Evolutionary conservation across 2,329 filamentous ascomycete genomes (phyloP).

Genomic region (Malbranchea cinnamomea): DNA sequence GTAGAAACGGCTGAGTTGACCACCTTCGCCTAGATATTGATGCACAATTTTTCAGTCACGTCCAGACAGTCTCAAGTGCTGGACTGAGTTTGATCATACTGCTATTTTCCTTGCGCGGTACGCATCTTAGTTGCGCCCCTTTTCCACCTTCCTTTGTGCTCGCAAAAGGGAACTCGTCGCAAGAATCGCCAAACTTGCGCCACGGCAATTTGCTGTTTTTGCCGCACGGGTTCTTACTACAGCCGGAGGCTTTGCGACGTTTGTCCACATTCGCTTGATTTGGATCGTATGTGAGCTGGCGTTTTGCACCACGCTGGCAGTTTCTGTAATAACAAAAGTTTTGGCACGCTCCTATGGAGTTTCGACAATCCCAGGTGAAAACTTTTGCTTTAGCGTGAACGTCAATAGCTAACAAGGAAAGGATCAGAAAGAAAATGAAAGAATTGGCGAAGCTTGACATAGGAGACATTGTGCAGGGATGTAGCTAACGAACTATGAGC

Average conservation of each 20-base stretch:
- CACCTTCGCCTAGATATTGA: too few relatives aligned
- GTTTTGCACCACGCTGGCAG: not conserved
- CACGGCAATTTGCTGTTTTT: not conserved
- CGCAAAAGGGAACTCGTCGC: not conserved
- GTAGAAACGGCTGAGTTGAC: too few relatives aligned
- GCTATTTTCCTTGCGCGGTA: not conserved
- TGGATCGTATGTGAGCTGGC: not conserved
- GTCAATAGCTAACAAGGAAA: too few relatives aligned
- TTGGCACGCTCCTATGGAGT: not conserved
- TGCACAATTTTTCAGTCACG: too few relatives aligned
- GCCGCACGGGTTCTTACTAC: not conserved
- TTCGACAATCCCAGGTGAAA: not conserved
- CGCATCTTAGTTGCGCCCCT: not conserved
- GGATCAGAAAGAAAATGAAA: constrained; percentile 27
- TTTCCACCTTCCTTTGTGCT: constrained; percentile 1
- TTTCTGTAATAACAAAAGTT: not conserved
- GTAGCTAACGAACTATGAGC: too few relatives aligned
- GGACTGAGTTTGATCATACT: not conserved
- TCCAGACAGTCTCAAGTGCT: too few relatives aligned
- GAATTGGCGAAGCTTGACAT: not conserved
- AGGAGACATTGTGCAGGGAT: too few relatives aligned
- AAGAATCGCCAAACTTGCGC: not conserved
- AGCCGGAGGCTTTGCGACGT: not conserved
- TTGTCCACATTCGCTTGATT: not conserved
- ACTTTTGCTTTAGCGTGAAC: constrained; percentile 16